These are phyloP conservation scores for Diplosphaera chodatii DNA, from an alignment of 139 green algal species.

Conservation along the genomic window DNA sequence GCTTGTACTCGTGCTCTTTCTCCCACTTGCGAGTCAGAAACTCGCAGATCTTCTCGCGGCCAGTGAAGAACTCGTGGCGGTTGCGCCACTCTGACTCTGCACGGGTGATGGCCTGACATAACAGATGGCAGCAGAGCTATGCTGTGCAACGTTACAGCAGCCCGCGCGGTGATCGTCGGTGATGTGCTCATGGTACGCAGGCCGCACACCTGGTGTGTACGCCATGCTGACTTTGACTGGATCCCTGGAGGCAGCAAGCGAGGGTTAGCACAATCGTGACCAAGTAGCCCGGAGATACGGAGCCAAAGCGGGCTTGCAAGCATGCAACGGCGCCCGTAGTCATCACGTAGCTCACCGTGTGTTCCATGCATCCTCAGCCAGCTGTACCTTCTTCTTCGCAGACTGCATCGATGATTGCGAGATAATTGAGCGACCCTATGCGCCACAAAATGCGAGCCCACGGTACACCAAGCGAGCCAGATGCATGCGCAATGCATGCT, in stretches of 20 bases:
- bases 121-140: not conserved
- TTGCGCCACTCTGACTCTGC: constrained; percentile 58
- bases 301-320: too few species aligned
- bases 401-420: not conserved
- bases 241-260: constrained; percentile 7
- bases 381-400: constrained; percentile 11
- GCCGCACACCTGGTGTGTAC: constrained; percentile 33
- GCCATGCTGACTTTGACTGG: constrained; percentile 31
- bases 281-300: too few species aligned
- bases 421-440: too few species aligned
- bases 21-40: constrained; percentile 55
- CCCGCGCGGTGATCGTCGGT: not conserved
- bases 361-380: constrained; percentile 15
- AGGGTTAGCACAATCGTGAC: too few species aligned
- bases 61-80: constrained; percentile 45
- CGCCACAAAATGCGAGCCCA: too few species aligned
- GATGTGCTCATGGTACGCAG: not conserved
- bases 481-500: too few species aligned
- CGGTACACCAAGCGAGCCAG: too few species aligned
- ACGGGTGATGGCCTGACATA: not conserved
- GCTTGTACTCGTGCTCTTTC: constrained; percentile 51
- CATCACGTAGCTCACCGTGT: not conserved
- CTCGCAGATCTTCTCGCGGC: constrained; percentile 32
- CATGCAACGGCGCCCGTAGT: too few species aligned
- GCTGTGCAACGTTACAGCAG: not conserved